Evolutionary conservation across 805 yeast genomes (phyloP).

Genomic region (Lipomyces mesembrius): DNA sequence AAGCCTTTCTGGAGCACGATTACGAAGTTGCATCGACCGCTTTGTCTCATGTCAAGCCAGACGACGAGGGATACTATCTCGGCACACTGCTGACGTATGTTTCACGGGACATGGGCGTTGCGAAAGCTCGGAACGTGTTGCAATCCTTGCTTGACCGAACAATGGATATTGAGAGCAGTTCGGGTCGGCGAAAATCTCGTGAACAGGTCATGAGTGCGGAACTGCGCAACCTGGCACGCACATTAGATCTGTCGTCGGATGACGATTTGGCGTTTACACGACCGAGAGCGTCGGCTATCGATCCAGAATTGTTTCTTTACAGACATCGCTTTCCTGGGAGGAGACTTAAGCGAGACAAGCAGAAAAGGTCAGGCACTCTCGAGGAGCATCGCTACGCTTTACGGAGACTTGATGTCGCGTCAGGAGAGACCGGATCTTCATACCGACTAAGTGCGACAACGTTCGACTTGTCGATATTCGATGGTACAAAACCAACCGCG

Average conservation of each 20-base stretch:
- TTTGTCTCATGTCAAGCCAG: neutral
- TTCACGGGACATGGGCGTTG: conserved; percentile 16
- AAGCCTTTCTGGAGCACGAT: conserved; percentile 8
- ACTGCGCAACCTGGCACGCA: neutral
- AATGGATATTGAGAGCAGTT: neutral
- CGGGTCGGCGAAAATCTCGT: neutral
- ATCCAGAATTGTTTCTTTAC: neutral
- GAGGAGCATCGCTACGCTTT: neutral
- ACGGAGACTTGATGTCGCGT: neutral
- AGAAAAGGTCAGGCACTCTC: neutral
- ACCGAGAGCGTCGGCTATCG: neutral
- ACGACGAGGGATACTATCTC: conserved; percentile 9
- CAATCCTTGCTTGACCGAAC: conserved; percentile 10
- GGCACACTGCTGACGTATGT: conserved; percentile 15
- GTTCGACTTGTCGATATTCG: conserved; percentile 18
- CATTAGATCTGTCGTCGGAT: neutral
- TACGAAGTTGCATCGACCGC: conserved; percentile 12
- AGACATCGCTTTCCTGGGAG: neutral
- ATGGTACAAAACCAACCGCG: conserved; percentile 12
- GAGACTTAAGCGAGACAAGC: neutral
- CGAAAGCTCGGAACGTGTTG: conserved; percentile 15
- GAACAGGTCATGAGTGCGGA: neutral
- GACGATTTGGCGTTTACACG: neutral
- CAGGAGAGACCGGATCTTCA: neutral
- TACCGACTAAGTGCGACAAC: neutral